Percentiles rank a stretch among this genome's conserved stretches.
phyloP scores from a whole-genome alignment of 148 eudicot genomes.

The Bassia scoparia region DNA sequence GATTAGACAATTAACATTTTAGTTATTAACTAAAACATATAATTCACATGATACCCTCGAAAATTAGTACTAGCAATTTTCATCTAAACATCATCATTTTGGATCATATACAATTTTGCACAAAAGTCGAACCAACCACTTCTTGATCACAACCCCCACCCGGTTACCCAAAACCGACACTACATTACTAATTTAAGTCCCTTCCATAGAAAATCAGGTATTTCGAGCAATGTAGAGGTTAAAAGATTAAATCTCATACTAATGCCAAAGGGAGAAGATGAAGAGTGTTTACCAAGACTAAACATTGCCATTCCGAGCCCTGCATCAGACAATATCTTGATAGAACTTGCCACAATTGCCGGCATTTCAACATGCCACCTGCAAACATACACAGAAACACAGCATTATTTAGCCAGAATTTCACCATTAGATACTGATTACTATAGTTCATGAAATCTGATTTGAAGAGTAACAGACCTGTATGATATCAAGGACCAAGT shows the following conservation, averaged over 20 bases:
- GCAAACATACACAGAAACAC: not conserved
- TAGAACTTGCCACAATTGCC: conserved; percentile 63
- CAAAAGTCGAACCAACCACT: too few species aligned
- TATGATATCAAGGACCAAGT: conserved; percentile 71
- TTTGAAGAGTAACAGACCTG: conserved; percentile 33
- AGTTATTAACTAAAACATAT: not conserved
- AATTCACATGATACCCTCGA: too few species aligned
- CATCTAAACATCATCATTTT: too few species aligned
- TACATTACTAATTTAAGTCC: too few species aligned
- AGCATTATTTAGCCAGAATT: too few species aligned
- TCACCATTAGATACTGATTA: not conserved
- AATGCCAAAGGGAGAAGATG: not conserved
- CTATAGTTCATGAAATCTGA: not conserved
- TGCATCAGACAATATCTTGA: conserved; percentile 74
- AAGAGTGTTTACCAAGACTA: conserved; percentile 55
- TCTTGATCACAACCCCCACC: too few species aligned
- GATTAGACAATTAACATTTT: not conserved
- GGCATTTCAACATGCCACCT: conserved; percentile 80
- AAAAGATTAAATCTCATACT: not conserved
- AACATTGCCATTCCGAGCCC: conserved; percentile 98
- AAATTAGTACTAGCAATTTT: too few species aligned
- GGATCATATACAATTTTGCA: too few species aligned
- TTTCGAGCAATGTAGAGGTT: not conserved
- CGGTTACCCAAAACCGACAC: too few species aligned
- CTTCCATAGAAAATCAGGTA: too few species aligned